Conservation (phyloP, 1,284 basidiomycete genomes). For the Leucoagaricus sp. region DNA sequence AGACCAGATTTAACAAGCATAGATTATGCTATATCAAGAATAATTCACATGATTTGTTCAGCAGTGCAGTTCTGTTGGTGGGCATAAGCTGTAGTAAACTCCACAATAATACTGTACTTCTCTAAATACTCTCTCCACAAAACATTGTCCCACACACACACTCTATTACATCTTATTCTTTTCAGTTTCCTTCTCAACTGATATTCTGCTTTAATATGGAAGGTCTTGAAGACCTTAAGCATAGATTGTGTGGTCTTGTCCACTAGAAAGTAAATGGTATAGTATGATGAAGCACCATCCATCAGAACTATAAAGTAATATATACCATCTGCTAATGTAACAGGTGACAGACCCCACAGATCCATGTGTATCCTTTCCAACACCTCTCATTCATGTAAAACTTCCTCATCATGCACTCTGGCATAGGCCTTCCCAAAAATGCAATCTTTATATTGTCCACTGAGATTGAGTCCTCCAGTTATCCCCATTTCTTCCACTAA, state of each 20-base stretch:
- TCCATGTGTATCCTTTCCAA: conserved; percentile 18
- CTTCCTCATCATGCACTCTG: conserved; percentile 19
- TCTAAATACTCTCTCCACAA: conserved; percentile 17
- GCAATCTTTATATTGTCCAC: conserved; percentile 14
- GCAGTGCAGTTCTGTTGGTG: conserved; percentile 26
- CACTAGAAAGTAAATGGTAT: neutral
- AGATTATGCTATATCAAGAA: conserved; percentile 25
- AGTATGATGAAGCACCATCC: conserved; percentile 16
- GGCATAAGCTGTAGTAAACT: conserved; percentile 23
- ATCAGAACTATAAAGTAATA: conserved; percentile 22
- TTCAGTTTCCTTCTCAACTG: conserved; percentile 25
- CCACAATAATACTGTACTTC: conserved; percentile 23
- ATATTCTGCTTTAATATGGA: conserved; percentile 18
- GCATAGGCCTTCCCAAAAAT: conserved; percentile 21
- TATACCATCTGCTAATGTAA: conserved; percentile 7
- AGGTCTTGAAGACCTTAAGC: conserved; percentile 17
- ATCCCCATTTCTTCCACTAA: neutral
- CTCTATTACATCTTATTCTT: conserved; percentile 18
- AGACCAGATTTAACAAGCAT: conserved; percentile 28
- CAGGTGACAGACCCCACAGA: conserved; percentile 17
- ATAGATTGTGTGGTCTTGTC: conserved; percentile 4
- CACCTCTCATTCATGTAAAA: conserved; percentile 14
- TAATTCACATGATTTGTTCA: conserved; percentile 30
- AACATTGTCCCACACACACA: conserved; percentile 20
- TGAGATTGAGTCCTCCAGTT: neutral